phyloP scores from a whole-genome alignment of 805 yeast species.

The Wickerhamomyces rabaulensis region DNA sequence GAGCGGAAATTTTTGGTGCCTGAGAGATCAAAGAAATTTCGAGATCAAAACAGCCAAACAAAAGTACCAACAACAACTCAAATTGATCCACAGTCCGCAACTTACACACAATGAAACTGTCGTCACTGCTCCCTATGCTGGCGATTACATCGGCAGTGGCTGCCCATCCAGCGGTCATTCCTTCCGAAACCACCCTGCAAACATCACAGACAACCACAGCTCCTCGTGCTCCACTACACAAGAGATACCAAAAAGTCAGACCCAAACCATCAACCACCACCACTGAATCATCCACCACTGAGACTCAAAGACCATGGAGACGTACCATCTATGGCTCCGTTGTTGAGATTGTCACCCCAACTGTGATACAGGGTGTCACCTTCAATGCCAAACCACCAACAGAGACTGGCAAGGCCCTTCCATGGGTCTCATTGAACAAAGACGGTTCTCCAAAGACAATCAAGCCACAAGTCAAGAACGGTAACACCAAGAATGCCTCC shows the following conservation, averaged over 20 bases:
- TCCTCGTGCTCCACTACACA: constrained; percentile 11
- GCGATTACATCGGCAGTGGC: not conserved
- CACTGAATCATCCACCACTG: constrained; percentile 28
- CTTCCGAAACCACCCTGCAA: not conserved
- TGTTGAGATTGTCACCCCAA: constrained; percentile 65
- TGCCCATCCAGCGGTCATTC: not conserved
- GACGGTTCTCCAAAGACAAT: constrained; percentile 80
- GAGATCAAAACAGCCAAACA: not conserved
- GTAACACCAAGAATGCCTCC: constrained; percentile 54
- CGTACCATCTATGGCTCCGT: constrained; percentile 59
- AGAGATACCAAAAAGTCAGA: constrained; percentile 27
- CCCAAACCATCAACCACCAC: constrained; percentile 28
- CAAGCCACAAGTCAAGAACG: constrained; percentile 69
- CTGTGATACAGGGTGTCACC: constrained; percentile 54
- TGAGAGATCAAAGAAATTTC: not conserved
- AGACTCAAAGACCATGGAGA: constrained; percentile 58
- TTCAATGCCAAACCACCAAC: constrained; percentile 40
- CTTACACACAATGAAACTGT: not conserved
- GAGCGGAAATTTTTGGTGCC: not conserved
- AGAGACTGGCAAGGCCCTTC: constrained; percentile 59
- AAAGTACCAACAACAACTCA: not conserved
- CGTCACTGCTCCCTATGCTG: not conserved
- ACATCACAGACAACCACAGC: not conserved
- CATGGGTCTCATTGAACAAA: constrained; percentile 76
- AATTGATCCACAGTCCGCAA: not conserved